Conservation (phyloP, 2,329 filamentous ascomycete species). For the Neurospora sp. region DNA sequence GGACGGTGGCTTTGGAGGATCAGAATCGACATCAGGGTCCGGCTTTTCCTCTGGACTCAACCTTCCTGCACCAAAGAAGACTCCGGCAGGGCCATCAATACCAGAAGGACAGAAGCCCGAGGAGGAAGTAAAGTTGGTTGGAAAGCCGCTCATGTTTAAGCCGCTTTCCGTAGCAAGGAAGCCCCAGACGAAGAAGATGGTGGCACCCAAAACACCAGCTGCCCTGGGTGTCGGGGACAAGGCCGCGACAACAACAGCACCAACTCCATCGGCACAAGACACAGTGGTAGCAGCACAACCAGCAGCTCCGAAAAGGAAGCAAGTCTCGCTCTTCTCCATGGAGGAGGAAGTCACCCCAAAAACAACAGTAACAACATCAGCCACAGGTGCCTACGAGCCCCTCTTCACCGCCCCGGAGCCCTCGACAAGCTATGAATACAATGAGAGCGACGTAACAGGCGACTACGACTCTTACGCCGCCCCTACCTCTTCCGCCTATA, state of each 20-base stretch:
- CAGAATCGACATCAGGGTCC: slow-evolving; percentile 13
- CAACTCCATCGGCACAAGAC: slow-evolving; percentile 11
- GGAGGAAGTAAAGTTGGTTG: slow-evolving; percentile 58
- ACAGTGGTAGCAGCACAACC: neutral
- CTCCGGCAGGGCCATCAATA: slow-evolving; percentile 33
- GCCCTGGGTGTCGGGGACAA: slow-evolving; percentile 8
- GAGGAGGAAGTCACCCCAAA: slow-evolving; percentile 24
- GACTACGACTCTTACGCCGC: slow-evolving; percentile 24
- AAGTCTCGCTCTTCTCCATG: slow-evolving; percentile 62
- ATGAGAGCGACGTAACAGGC: slow-evolving; percentile 20
- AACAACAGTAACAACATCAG: slow-evolving; percentile 15
- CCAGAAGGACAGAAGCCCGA: slow-evolving; percentile 46
- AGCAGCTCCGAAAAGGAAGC: slow-evolving; percentile 36
- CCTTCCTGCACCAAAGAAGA: slow-evolving; percentile 31
- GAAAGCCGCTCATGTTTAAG: slow-evolving; percentile 79
- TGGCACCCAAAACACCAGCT: slow-evolving; percentile 23
- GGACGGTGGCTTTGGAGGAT: slow-evolving; percentile 16
- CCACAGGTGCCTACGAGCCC: slow-evolving; percentile 36
- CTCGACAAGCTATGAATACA: slow-evolving; percentile 12
- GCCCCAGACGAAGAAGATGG: slow-evolving; percentile 53
- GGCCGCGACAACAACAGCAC: slow-evolving; percentile 4
- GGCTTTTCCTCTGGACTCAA: slow-evolving; percentile 16
- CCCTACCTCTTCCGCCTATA: slow-evolving; percentile 20
- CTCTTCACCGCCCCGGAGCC: slow-evolving; percentile 33
- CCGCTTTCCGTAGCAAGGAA: slow-evolving; percentile 77